phyloP scores from a whole-genome alignment of 2,329 filamentous ascomycete genomes.

The Paradendryphiella salina region DNA sequence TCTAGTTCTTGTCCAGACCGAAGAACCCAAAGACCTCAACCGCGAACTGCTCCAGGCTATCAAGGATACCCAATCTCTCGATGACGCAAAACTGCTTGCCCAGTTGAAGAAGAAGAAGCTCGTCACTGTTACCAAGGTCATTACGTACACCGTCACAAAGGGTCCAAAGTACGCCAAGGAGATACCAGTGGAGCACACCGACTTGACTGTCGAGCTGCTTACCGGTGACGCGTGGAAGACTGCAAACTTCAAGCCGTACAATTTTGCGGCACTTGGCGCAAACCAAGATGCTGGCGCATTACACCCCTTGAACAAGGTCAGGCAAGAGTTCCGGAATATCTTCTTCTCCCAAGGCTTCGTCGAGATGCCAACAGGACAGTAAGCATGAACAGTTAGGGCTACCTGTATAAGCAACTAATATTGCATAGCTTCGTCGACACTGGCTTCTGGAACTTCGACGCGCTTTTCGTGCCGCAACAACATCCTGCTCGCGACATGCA shows the following conservation, averaged over 20 bases:
- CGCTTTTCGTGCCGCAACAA: constrained; percentile 95
- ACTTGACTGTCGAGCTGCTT: constrained; percentile 93
- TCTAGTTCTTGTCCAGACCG: constrained; percentile 57
- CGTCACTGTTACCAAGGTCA: constrained; percentile 78
- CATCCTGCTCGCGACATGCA: constrained; percentile 96
- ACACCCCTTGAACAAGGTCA: constrained; percentile 81
- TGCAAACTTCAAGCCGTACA: constrained; percentile 82
- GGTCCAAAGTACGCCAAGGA: constrained; percentile 86
- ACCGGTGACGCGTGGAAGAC: constrained; percentile 87
- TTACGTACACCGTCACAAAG: constrained; percentile 81
- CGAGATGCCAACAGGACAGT: constrained; percentile 92
- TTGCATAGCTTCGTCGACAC: constrained; percentile 78
- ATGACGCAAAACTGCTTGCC: constrained; percentile 73
- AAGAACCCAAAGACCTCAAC: constrained; percentile 79
- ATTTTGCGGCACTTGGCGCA: constrained; percentile 73
- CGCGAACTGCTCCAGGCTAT: constrained; percentile 75
- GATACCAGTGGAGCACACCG: constrained; percentile 90
- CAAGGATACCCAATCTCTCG: constrained; percentile 67
- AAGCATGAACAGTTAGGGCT: constrained; percentile 14
- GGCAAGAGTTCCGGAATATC: constrained; percentile 92
- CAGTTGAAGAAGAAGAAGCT: constrained; percentile 94
- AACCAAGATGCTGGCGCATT: constrained; percentile 57
- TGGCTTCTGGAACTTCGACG: constrained; percentile 99
- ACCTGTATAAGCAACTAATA: constrained; percentile 8
- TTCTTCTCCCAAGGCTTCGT: constrained; percentile 99